Percentiles rank a stretch among this genome's conserved stretches.
Conservation (phyloP, 495 filamentous ascomycete genomes). For the Neurospora sp. region DNA sequence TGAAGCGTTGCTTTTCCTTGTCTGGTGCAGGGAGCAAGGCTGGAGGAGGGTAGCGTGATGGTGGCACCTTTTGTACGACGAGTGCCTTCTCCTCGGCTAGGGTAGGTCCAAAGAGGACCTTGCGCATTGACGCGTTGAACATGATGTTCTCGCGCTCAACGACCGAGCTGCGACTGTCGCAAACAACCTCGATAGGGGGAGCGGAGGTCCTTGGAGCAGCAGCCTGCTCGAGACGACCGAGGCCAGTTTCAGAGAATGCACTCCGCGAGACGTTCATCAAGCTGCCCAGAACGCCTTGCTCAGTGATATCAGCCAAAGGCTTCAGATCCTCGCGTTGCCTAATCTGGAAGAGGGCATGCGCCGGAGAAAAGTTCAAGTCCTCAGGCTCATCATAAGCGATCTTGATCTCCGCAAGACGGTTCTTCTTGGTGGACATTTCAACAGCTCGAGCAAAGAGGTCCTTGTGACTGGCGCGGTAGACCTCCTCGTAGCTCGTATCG, state of each 20-base stretch:
- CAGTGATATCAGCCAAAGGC: constrained; percentile 59
- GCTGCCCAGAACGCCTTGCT: constrained; percentile 59
- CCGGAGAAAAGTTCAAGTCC: constrained; percentile 52
- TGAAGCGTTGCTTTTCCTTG: constrained; percentile 72
- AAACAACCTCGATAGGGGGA: constrained; percentile 76
- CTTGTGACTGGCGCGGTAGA: constrained; percentile 49
- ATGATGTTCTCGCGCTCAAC: constrained; percentile 62
- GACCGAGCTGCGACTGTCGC: constrained; percentile 54
- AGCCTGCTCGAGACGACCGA: constrained; percentile 69
- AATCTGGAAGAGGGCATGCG: constrained; percentile 74
- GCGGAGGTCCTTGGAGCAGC: constrained; percentile 66
- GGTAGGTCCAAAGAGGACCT: constrained; percentile 60
- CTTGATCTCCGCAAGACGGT: constrained; percentile 38
- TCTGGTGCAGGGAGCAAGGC: constrained; percentile 65
- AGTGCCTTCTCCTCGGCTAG: constrained; percentile 61
- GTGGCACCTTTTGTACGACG: constrained; percentile 56
- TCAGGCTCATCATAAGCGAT: constrained; percentile 34
- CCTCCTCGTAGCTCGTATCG: constrained; percentile 66
- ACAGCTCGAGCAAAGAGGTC: constrained; percentile 51
- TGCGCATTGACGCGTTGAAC: constrained; percentile 69
- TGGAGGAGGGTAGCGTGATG: constrained; percentile 49
- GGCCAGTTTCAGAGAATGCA: constrained; percentile 56
- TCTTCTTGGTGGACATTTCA: constrained; percentile 40
- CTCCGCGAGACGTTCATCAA: constrained; percentile 71
- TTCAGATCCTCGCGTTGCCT: constrained; percentile 55